These are phyloP conservation scores for Globisporangium nodosum DNA, from an alignment of 352 stramenopile species.

Conservation along the genomic window DNA sequence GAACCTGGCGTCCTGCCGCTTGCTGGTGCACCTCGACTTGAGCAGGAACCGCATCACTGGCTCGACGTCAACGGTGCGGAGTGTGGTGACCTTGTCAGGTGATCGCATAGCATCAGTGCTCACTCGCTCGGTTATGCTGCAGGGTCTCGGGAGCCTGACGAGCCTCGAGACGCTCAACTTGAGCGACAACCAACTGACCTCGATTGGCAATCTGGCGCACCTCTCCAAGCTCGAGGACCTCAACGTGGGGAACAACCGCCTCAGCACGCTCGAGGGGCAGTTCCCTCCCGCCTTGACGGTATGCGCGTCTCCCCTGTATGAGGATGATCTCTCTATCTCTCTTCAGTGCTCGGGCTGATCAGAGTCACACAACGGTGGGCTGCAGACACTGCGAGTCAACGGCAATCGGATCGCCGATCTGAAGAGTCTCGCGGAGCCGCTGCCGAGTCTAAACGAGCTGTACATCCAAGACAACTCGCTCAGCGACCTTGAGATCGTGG, in stretches of 20 bases:
- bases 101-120: not conserved
- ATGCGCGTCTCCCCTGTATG: not conserved
- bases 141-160: conserved; percentile 50
- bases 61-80: conserved; percentile 30
- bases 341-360: not conserved
- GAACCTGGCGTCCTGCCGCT: conserved; percentile 41
- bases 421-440: conserved; percentile 24
- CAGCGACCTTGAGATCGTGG: conserved; percentile 22
- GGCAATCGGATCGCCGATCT: conserved; percentile 43
- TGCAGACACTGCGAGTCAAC: conserved; percentile 31
- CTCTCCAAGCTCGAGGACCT: conserved; percentile 73
- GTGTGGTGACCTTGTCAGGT: no score
- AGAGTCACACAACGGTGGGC: not conserved
- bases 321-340: not conserved
- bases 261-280: conserved; percentile 45
- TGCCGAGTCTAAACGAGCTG: conserved; percentile 56
- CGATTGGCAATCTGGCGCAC: conserved; percentile 49
- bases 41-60: conserved; percentile 52
- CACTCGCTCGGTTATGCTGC: not conserved
- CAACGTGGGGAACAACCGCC: conserved; percentile 52
- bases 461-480: conserved; percentile 58
- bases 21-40: conserved; percentile 65
- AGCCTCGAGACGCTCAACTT: conserved; percentile 65
- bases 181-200: conserved; percentile 47
- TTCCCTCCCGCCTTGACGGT: conserved; percentile 49